phyloP scores from a whole-genome alignment of 108 stramenopile species.

The Nannochloropsis salina region DNA sequence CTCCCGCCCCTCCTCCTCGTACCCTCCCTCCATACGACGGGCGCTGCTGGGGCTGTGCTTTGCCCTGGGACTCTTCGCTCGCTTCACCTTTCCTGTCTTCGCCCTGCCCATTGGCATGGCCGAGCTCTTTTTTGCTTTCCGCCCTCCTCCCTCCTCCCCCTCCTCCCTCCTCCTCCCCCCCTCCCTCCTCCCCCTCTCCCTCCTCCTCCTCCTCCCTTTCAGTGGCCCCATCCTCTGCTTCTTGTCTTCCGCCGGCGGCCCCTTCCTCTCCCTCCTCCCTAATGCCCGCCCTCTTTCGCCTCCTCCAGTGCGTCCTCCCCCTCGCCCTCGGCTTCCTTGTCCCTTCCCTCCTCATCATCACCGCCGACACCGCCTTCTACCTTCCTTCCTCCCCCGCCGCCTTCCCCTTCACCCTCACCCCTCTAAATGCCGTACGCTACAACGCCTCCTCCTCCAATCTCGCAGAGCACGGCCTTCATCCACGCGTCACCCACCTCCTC shows the following conservation, averaged over 20 bases:
- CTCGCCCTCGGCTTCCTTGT: too few species aligned
- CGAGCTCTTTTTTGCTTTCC: neutral
- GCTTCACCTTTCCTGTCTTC: neutral
- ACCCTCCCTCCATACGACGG: neutral
- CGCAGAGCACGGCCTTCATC: neutral
- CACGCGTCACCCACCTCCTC: neutral
- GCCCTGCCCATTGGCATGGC: neutral
- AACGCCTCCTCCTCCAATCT: conserved; percentile 17
- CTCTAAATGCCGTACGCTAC: neutral
- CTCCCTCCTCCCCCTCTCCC: neutral
- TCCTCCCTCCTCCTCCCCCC: neutral
- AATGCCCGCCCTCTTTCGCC: neutral
- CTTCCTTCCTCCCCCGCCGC: neutral
- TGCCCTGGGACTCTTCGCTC: neutral
- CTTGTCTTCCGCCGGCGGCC: neutral
- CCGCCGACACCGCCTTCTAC: neutral
- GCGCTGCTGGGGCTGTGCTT: neutral
- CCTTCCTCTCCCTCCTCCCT: neutral
- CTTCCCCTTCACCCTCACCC: conserved; percentile 8
- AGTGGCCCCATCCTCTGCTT: neutral
- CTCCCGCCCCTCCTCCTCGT: conserved; percentile 4
- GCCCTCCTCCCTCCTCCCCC: neutral
- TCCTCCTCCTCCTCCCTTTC: neutral
- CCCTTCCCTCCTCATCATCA: neutral
- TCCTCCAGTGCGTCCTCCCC: neutral